Base-by-base conservation (phyloP, 345 rosid species). In the Lepidium aucheri region DNA sequence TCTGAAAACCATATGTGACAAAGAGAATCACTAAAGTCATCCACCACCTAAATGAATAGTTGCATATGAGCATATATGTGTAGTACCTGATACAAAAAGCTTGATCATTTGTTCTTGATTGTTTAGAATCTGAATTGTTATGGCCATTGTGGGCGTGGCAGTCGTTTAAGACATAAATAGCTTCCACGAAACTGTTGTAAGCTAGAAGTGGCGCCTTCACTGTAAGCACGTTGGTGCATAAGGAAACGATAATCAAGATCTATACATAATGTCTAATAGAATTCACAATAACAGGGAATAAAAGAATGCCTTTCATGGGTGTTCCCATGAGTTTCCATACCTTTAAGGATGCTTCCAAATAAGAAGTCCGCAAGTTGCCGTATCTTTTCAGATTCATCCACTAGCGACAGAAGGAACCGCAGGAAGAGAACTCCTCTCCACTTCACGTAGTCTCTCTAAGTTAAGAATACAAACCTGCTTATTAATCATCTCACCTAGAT, bases 381-480 rank as follows among this genome's bases (percentile, higher is more conserved):
- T 53, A 94, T 86, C 86, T 86, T 94, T 63, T 80, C 91, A 18
- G 99, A 90, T 58, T 94, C 99, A 75, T 94, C 97, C 32, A 90
- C 99, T 56, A 93, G 87, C 8, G 95, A 83, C 49, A 88, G 64
- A 66, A 93, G 97, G 71, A 94, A 90, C 1, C 91, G 82, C 62
- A 90, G 88, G 70, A 90, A 90, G 65, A 86, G 92, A 47, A 86
- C 79, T 60, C 96, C 97, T 75, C 89, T 88, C 99, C 99, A 90
- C 82, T 94, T 90, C 52, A 94, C 97, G n/a, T 94, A 94, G 80
- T 90, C 99, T 81, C 96, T 88, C 99, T 93, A 76, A 54, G 59
- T 6, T 13, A 8, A 51, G 38, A 78, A 35, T 70, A 60, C 13
- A 63, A 33, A 22, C 39, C 39, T 46, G 15, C 36, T 65, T 54